Percentiles rank a stretch among this genome's conserved stretches.
Conservation (phyloP, 805 yeast genomes). For the Yarrowia osloensis region DNA sequence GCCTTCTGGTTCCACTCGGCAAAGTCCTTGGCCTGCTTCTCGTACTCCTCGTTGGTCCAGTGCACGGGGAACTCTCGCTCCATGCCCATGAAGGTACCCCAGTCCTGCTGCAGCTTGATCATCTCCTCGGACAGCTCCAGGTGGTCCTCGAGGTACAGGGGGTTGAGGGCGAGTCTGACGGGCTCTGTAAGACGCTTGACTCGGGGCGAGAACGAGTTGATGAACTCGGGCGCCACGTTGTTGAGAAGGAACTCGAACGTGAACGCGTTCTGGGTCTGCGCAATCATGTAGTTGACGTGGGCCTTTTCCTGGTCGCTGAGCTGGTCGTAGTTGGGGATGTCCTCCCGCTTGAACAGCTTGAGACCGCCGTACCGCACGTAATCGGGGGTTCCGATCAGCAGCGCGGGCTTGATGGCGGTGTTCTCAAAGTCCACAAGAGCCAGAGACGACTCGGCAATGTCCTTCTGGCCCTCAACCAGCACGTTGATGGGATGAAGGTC, state of each 20-base stretch:
- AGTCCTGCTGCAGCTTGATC: constrained; percentile 38
- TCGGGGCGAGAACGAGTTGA: constrained; percentile 79
- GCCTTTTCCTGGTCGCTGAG: constrained; percentile 72
- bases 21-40: constrained; percentile 57
- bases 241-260: constrained; percentile 81
- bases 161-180: constrained; percentile 39
- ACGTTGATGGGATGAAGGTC: constrained; percentile 93
- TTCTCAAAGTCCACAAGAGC: constrained; percentile 83
- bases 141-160: constrained; percentile 35
- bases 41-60: constrained; percentile 60
- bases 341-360: constrained; percentile 76
- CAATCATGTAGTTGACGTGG: constrained; percentile 82
- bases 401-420: constrained; percentile 75
- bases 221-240: constrained; percentile 56
- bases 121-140: constrained; percentile 42
- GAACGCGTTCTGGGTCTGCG: constrained; percentile 87
- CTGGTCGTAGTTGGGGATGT: constrained; percentile 66
- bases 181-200: constrained; percentile 54
- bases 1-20: constrained; percentile 68
- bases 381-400: constrained; percentile 74
- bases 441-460: constrained; percentile 37
- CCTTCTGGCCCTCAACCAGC: constrained; percentile 48
- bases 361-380: constrained; percentile 88
- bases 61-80: constrained; percentile 56
- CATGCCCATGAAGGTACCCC: constrained; percentile 36